Evolutionary conservation across 768 basidiomycete genomes (phyloP).

Genomic region (Rhizopogon vulgaris): DNA sequence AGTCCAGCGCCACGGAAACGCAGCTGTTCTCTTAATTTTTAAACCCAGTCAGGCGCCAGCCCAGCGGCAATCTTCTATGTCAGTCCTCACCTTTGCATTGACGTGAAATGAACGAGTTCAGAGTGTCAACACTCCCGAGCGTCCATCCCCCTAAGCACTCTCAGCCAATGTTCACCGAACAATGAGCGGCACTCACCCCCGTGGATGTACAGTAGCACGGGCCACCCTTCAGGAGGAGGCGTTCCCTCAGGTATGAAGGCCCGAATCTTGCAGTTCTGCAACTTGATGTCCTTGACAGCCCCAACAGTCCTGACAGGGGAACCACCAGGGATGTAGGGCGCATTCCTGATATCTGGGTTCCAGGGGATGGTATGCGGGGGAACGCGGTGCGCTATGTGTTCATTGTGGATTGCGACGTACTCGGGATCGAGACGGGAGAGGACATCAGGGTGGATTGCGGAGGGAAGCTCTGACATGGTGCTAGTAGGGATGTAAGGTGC

Average conservation of each 20-base stretch:
- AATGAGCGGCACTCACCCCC: conserved; percentile 40
- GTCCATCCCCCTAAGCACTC: conserved; percentile 61
- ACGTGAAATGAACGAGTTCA: conserved; percentile 46
- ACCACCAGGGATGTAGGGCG: conserved; percentile 46
- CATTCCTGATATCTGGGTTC: conserved; percentile 48
- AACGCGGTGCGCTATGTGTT: conserved; percentile 33
- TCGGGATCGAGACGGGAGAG: conserved; percentile 53
- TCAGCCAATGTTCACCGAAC: background rate
- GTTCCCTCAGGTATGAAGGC: conserved; percentile 55
- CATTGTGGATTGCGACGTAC: conserved; percentile 55
- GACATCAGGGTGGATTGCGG: conserved; percentile 58
- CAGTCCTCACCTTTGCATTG: conserved; percentile 16
- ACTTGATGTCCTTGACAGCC: conserved; percentile 39
- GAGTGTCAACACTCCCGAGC: conserved; percentile 53
- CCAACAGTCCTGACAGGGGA: conserved; percentile 52
- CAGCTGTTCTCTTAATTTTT: conserved; percentile 45
- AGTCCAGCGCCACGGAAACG: conserved; percentile 62
- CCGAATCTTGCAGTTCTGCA: conserved; percentile 49
- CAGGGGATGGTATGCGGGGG: conserved; percentile 55
- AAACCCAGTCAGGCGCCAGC: background rate
- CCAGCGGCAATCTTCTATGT: background rate
- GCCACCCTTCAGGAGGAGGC: conserved; percentile 53
- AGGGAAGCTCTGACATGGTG: conserved; percentile 19
- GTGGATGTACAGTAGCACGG: conserved; percentile 66
- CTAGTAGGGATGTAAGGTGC: background rate